These are phyloP conservation scores for Polytolypa hystricis DNA, from an alignment of 2,329 filamentous ascomycete genomes.

Conservation along the genomic window DNA sequence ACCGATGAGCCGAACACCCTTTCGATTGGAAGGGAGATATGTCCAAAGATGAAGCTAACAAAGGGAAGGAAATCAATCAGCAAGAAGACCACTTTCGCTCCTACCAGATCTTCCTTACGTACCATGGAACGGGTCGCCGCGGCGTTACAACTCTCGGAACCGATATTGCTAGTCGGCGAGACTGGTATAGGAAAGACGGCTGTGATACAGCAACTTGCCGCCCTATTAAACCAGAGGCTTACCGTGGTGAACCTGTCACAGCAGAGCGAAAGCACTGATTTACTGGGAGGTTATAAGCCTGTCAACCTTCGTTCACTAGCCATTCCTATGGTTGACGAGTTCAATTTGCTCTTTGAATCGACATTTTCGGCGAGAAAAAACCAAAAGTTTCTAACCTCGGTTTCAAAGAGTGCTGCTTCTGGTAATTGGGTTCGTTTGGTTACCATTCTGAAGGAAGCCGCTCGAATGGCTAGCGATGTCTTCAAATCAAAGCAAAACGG, in stretches of 20 bases:
- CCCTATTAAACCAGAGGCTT: constrained; percentile 71
- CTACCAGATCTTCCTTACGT: constrained; percentile 71
- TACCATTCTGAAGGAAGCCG: constrained; percentile 77
- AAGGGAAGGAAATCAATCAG: constrained; percentile 34
- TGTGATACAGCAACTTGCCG: constrained; percentile 82
- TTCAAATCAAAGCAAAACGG: constrained; percentile 44
- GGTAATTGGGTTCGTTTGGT: constrained; percentile 80
- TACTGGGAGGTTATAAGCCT: constrained; percentile 92
- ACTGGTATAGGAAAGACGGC: constrained; percentile 98
- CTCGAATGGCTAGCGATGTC: constrained; percentile 72
- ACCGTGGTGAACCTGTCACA: constrained; percentile 94
- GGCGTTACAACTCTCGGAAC: constrained; percentile 73
- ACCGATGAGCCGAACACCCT: constrained; percentile 50
- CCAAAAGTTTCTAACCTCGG: constrained; percentile 68
- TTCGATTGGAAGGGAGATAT: constrained; percentile 53
- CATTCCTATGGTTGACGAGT: constrained; percentile 84
- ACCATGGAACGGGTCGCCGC: constrained; percentile 81
- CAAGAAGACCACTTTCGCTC: constrained; percentile 57
- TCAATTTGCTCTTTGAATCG: constrained; percentile 74
- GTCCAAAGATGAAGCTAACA: constrained; percentile 46
- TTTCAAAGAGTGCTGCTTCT: constrained; percentile 67
- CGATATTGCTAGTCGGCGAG: constrained; percentile 89
- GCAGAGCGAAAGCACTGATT: constrained; percentile 92
- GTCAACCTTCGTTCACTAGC: constrained; percentile 81
- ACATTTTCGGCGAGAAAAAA: constrained; percentile 88